Evolutionary conservation across 2,329 filamentous ascomycete species (phyloP).

Genomic region (Daldinia sp.): DNA sequence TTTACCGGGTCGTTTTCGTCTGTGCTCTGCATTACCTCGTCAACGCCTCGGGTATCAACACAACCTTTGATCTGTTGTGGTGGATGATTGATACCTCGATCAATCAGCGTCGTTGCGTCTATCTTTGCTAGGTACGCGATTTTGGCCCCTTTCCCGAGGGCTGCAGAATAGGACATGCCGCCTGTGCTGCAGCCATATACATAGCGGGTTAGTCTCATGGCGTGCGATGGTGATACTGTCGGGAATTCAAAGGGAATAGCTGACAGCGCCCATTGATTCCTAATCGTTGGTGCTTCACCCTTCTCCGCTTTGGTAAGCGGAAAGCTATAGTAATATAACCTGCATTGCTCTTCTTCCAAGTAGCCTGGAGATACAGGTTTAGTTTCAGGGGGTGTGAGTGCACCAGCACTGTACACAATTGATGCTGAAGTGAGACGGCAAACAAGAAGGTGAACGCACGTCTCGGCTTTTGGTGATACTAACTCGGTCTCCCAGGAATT

Average conservation of each 20-base stretch:
- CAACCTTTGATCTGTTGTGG: slow-evolving; percentile 68
- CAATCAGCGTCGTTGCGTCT: slow-evolving; percentile 66
- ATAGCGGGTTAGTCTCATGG: slow-evolving; percentile 70
- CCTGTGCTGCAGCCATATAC: slow-evolving; percentile 76
- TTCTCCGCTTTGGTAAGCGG: slow-evolving; percentile 53
- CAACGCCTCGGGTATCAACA: slow-evolving; percentile 68
- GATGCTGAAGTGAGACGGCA: slow-evolving; percentile 76
- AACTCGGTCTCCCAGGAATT: slow-evolving; percentile 73
- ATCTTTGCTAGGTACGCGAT: slow-evolving; percentile 75
- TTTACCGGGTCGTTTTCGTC: slow-evolving; percentile 67
- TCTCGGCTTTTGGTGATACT: slow-evolving; percentile 47
- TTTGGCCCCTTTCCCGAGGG: slow-evolving; percentile 73
- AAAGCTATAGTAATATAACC: slow-evolving; percentile 77
- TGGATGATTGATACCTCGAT: slow-evolving; percentile 60
- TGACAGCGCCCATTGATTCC: slow-evolving; percentile 73
- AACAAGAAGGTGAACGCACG: slow-evolving; percentile 71
- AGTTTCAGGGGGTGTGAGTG: slow-evolving; percentile 66
- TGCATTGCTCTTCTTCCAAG: slow-evolving; percentile 73
- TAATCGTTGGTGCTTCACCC: slow-evolving; percentile 56
- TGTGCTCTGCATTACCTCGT: slow-evolving; percentile 61
- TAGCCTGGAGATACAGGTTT: slow-evolving; percentile 54
- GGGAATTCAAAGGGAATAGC: slow-evolving; percentile 78
- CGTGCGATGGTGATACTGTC: slow-evolving; percentile 63
- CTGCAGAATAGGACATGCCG: slow-evolving; percentile 64
- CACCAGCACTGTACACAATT: slow-evolving; percentile 73